Percentiles rank a stretch among this genome's conserved stretches.
Evolutionary conservation across 2,329 filamentous ascomycete species (phyloP).

Genomic region (Orbilia blumenaviensis): DNA sequence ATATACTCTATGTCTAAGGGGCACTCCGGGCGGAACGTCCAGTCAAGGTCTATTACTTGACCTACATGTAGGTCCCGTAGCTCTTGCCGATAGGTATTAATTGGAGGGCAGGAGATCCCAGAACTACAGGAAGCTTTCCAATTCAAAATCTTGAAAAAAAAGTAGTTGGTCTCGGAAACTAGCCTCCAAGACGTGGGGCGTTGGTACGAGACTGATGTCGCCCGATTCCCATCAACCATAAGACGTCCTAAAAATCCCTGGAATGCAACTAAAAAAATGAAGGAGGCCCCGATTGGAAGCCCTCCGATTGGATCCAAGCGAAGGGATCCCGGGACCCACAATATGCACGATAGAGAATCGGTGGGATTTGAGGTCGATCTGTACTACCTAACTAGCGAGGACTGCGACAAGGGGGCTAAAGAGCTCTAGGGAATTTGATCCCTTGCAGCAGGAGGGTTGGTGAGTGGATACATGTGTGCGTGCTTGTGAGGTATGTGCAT

Average conservation of each 20-base stretch:
- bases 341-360: neutral
- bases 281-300: too few relatives aligned
- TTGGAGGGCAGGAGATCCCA: neutral
- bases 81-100: neutral
- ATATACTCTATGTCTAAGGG: slow-evolving; percentile 23
- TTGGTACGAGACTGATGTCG: too few relatives aligned
- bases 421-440: too few relatives aligned
- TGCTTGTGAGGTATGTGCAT: too few relatives aligned
- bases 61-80: slow-evolving; percentile 8
- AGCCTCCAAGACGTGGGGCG: slow-evolving; percentile 3
- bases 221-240: too few relatives aligned
- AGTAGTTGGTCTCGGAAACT: slow-evolving; percentile 18
- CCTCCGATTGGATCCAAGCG: neutral
- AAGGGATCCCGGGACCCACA: neutral
- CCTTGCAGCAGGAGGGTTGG: too few relatives aligned
- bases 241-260: too few relatives aligned
- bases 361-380: neutral
- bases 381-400: neutral
- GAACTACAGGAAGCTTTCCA: neutral
- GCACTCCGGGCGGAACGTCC: slow-evolving; percentile 25
- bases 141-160: slow-evolving; percentile 1
- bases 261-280: too few relatives aligned
- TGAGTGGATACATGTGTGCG: too few relatives aligned
- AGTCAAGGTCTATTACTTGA: slow-evolving; percentile 18
- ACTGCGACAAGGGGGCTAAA: neutral